Evolutionary conservation across 768 basidiomycete genomes (phyloP).

Genomic region (Kwoniella mangroviensis): DNA sequence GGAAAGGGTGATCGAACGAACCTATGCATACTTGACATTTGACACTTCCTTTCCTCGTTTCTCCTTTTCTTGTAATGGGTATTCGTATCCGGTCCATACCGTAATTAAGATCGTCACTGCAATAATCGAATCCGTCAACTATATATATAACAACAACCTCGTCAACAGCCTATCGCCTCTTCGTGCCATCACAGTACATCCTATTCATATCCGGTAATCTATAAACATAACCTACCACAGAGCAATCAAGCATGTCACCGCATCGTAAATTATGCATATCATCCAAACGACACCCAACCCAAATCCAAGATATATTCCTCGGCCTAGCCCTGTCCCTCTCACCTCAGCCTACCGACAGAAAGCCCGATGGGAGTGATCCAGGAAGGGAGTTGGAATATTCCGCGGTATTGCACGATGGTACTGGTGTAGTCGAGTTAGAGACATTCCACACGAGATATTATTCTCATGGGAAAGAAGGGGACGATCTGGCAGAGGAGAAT

Average conservation of each 20-base stretch:
- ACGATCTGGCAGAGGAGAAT: conserved; percentile 25
- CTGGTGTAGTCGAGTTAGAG: conserved; percentile 46
- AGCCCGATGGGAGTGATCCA: conserved; percentile 1
- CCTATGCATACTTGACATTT: too few relatives aligned
- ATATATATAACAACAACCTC: background rate
- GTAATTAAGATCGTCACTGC: too few relatives aligned
- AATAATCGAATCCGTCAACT: background rate
- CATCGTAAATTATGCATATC: conserved; percentile 33
- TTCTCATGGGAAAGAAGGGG: conserved; percentile 12
- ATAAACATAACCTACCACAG: background rate
- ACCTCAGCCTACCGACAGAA: conserved; percentile 6
- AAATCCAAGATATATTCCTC: conserved; percentile 47
- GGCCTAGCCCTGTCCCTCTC: conserved; percentile 39
- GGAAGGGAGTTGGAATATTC: conserved; percentile 43
- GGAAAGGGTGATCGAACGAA: background rate
- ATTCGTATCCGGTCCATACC: too few relatives aligned
- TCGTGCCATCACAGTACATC: background rate
- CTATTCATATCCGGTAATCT: background rate
- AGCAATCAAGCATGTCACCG: conserved; percentile 27
- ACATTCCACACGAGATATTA: conserved; percentile 29
- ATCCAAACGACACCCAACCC: conserved; percentile 31
- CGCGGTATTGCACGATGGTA: conserved; percentile 48
- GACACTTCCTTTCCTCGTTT: too few relatives aligned
- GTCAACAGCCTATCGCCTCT: background rate
- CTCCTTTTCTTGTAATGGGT: too few relatives aligned